Conservation (phyloP, 2,329 filamentous ascomycete species). For the Colletotrichum sp. region DNA sequence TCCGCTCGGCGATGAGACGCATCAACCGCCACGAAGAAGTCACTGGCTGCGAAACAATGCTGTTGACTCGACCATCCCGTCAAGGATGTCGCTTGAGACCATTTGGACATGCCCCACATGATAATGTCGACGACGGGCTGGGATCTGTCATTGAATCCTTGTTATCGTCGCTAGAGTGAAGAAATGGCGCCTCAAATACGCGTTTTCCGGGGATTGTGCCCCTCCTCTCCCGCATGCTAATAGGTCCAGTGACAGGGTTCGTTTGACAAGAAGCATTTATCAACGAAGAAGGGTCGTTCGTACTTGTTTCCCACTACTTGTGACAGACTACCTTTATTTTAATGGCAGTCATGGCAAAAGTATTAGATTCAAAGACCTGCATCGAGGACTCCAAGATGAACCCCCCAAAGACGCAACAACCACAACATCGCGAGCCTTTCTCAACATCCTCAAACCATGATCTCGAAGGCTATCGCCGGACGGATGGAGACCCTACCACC, state of each 20-base stretch:
- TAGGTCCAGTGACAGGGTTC: background rate
- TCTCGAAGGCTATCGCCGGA: background rate
- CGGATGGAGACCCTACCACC: slow-evolving; percentile 25
- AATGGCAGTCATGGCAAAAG: background rate
- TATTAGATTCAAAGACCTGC: background rate
- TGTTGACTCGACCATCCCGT: background rate
- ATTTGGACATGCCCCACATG: background rate
- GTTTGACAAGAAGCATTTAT: background rate
- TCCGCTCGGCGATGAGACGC: too few species aligned
- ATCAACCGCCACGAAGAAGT: background rate
- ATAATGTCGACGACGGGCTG: background rate
- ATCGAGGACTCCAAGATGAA: background rate
- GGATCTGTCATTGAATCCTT: background rate
- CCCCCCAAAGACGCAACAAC: background rate
- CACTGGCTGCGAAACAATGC: background rate
- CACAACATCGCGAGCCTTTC: background rate
- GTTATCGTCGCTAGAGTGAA: background rate
- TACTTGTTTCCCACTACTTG: accelerated
- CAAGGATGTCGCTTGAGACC: background rate
- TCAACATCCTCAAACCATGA: background rate
- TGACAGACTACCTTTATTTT: background rate
- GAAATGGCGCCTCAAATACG: background rate
- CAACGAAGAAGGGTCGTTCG: background rate
- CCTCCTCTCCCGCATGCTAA: background rate
- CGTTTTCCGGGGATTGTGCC: background rate